Evolutionary conservation across 305 asterid genomes (phyloP).

Genomic region (Striga hermonthica): DNA sequence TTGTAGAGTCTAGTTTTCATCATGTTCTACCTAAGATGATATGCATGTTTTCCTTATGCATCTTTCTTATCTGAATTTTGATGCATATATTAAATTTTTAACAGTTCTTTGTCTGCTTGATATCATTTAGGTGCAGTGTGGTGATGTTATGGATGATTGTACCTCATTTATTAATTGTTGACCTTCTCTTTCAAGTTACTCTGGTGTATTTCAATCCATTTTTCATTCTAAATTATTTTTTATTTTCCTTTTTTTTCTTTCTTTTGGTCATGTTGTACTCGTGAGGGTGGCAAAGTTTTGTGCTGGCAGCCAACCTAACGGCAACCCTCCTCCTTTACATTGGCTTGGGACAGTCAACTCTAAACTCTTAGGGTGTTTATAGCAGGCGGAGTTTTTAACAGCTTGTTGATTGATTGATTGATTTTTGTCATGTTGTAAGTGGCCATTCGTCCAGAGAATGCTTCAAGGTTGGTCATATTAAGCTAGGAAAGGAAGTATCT

Average conservation of each 20-base stretch:
- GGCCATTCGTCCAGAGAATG: not conserved
- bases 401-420: too few species aligned
- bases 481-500: not conserved
- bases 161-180: conserved; percentile 4
- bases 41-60: conserved; percentile 3
- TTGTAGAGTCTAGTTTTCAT: conserved; percentile 14
- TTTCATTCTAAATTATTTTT: too few species aligned
- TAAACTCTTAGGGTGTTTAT: too few species aligned
- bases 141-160: not conserved
- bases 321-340: too few species aligned
- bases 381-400: too few species aligned
- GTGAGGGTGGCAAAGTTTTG: too few species aligned
- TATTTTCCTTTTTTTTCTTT: not conserved
- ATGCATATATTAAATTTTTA: not conserved
- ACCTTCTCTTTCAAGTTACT: conserved; percentile 4
- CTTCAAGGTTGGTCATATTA: conserved; percentile 1
- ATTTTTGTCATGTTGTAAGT: too few species aligned
- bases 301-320: too few species aligned
- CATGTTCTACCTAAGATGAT: conserved; percentile 10
- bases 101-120: not conserved
- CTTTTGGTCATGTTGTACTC: conserved; percentile 4
- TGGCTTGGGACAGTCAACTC: too few species aligned
- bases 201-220: not conserved
- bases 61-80: conserved; percentile 6
- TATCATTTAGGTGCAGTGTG: not conserved